A percentile compares a stretch with the other conserved stretches of the same genome.
Evolutionary conservation across 148 eudicot species (phyloP).

Genomic region (Arctostaphylos glauca): DNA sequence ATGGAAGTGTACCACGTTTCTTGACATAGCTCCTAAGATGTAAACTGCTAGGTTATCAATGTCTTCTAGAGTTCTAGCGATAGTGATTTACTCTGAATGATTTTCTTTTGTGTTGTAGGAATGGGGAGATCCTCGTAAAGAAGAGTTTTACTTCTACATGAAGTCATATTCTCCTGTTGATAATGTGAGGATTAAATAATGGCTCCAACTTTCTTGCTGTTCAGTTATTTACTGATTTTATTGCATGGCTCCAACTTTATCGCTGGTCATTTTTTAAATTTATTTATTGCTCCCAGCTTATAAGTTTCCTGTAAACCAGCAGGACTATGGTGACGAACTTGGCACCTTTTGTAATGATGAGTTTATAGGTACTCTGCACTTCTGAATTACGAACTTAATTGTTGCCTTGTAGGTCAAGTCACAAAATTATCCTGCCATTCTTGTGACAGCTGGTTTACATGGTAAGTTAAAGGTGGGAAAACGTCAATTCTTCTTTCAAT

Average conservation of each 20-base stretch:
- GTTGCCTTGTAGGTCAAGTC: conserved; percentile 46
- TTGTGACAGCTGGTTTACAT: conserved; percentile 80
- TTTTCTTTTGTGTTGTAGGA: conserved; percentile 50
- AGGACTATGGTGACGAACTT: background rate
- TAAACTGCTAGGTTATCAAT: background rate
- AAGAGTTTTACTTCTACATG: conserved; percentile 78
- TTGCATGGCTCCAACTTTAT: conserved; percentile 5
- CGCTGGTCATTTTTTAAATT: background rate
- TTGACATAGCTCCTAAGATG: background rate
- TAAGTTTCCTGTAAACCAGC: background rate
- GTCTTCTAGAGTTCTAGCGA: background rate
- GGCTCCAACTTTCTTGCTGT: background rate
- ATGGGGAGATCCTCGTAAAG: conserved; percentile 95
- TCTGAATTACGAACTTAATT: background rate
- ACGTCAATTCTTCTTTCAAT: background rate
- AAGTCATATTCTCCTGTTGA: conserved; percentile 95
- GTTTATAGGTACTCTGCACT: background rate
- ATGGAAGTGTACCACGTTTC: background rate
- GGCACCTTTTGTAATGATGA: background rate
- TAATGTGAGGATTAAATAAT: conserved; percentile 52
- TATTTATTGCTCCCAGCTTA: background rate
- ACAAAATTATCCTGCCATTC: conserved; percentile 74
- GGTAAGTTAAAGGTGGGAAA: conserved; percentile 42
- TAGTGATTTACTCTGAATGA: background rate
- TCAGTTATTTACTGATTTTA: background rate